Evolutionary conservation across 495 filamentous ascomycete species (phyloP).

Genomic region (Podospora didyma): DNA sequence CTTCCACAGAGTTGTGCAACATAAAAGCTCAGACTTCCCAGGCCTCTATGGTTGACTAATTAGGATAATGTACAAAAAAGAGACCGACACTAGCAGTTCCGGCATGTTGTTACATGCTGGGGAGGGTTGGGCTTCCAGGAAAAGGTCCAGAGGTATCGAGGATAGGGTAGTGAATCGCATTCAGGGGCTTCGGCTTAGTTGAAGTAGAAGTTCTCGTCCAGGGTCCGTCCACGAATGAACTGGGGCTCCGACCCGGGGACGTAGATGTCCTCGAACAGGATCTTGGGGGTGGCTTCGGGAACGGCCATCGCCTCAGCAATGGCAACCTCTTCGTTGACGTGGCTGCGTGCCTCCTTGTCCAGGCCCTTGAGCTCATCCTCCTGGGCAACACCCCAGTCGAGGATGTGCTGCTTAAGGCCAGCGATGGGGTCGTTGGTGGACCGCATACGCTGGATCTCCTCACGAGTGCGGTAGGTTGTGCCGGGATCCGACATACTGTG

Average conservation of each 20-base stretch:
- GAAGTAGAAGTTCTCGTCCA: constrained; percentile 93
- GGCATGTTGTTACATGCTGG: background rate
- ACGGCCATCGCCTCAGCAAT: constrained; percentile 79
- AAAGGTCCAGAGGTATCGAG: background rate
- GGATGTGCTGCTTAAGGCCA: constrained; percentile 93
- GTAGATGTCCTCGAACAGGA: constrained; percentile 96
- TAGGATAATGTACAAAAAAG: constrained; percentile 23
- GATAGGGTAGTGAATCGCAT: background rate
- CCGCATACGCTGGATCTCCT: constrained; percentile 99
- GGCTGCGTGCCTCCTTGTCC: constrained; percentile 82
- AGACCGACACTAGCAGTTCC: background rate
- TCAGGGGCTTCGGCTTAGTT: constrained; percentile 16
- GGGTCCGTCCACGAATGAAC: constrained; percentile 83
- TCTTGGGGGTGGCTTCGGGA: constrained; percentile 72
- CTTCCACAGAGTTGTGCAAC: background rate
- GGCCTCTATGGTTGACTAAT: constrained; percentile 17
- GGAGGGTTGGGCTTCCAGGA: background rate
- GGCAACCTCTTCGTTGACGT: constrained; percentile 87
- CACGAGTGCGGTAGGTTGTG: constrained; percentile 97
- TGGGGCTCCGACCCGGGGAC: constrained; percentile 84
- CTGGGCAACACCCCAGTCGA: constrained; percentile 86
- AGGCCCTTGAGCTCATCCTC: constrained; percentile 97
- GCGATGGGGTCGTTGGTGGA: constrained; percentile 97
- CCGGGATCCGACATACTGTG: constrained; percentile 99
- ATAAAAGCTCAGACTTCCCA: constrained; percentile 19